Base-by-base conservation (phyloP, 305 asterid genomes). In the Monarda citriodora region DNA sequence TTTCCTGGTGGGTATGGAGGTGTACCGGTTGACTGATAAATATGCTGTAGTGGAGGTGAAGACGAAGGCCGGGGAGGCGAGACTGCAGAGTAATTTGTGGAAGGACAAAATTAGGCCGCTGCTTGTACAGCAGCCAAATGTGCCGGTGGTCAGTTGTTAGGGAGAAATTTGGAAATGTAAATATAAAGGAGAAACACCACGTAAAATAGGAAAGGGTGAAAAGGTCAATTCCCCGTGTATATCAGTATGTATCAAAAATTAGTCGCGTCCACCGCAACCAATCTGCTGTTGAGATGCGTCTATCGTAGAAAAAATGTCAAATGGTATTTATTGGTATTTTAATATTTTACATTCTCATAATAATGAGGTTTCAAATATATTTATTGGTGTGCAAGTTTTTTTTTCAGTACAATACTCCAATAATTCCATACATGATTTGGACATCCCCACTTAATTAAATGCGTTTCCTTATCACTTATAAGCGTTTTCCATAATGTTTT, bases 31-130 rank as follows among this genome's bases (percentile, higher is more conserved):
- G 61, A 88, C 82, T 0, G 80, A 69, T 9, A 54, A 22, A 1
- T 57, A 76, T 34, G 70, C 65, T 6, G 76, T 88, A 1, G 76
- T 88, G 44, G 91, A 85, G 68, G 82, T 67, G 31, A 82, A 66
- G 53, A 71, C 70, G 21, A 73, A 7, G 58, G 64, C 14, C 56
- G 53, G 20, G 38, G 38, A 34, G 38, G 38, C 38, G 38, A 34
- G n/a, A 5, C 51, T 77, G 62, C 78, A 71, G 61, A 61, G 42
- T 5, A 78, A 78, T 13, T 26, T 80, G 14, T 83, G 78, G 83
- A 74, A 68, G 48, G 77, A 74, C 13, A 83, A 79, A 60, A 67
- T 85, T 47, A 74, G 63, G 77, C 82, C 82, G 41, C 68, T 64
- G 1, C 77, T 85, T 44, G 44, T 72, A 22, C 61, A 61, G 45